Conservation (phyloP, 1,284 basidiomycete species). For the Salmacisia buchloeana region DNA sequence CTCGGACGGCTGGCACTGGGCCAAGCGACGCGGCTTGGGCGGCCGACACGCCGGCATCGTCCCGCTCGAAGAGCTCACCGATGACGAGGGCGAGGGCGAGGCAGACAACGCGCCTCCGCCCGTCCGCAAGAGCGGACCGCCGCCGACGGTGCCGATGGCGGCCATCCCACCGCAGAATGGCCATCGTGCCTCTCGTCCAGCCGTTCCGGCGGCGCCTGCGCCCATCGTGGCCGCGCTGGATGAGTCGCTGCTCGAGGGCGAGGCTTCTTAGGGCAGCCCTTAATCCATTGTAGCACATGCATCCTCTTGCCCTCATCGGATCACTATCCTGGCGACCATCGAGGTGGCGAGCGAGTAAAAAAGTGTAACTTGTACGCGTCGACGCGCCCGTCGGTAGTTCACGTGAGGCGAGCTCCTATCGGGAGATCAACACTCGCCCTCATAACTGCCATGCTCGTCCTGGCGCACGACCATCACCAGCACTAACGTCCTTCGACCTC, state of each 20-base stretch:
- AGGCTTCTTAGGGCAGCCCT: too few species aligned
- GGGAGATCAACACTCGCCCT: not conserved
- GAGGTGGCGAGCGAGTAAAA: too few species aligned
- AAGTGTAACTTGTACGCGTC: too few species aligned
- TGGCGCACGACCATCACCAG: not conserved
- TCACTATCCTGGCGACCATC: too few species aligned
- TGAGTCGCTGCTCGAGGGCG: not conserved
- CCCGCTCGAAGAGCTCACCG: slow-evolving; percentile 56
- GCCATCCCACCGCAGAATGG: not conserved
- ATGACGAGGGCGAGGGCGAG: slow-evolving; percentile 54
- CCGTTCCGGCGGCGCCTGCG: not conserved
- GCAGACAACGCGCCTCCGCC: too few species aligned
- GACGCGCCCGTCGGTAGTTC: not conserved
- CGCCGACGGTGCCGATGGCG: not conserved
- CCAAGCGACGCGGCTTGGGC: slow-evolving; percentile 60
- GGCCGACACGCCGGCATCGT: slow-evolving; percentile 52
- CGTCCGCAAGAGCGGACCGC: too few species aligned
- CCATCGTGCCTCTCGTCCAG: not conserved
- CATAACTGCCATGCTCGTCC: too few species aligned
- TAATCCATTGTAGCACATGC: not conserved
- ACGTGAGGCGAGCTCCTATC: not conserved
- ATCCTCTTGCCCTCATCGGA: too few species aligned
- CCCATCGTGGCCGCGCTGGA: not conserved
- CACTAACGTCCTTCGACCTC: not conserved
- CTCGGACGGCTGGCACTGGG: slow-evolving; percentile 78